Percentiles rank a stretch among this genome's conserved stretches.
Conservation (phyloP, 2,329 filamentous ascomycete species). For the Ceratocystis eucalypticola region DNA sequence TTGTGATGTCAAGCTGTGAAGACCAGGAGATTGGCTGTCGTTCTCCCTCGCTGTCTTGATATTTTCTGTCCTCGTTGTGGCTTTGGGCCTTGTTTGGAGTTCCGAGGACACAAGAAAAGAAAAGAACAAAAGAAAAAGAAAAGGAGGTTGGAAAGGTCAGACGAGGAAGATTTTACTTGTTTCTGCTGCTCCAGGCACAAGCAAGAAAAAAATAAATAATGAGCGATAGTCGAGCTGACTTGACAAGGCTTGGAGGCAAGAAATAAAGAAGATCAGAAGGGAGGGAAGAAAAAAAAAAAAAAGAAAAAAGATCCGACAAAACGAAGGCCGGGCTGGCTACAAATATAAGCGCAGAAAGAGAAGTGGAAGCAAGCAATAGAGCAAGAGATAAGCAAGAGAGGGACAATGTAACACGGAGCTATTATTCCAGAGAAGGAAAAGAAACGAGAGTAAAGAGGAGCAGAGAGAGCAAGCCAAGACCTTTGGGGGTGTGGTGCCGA, state of each 20-base stretch:
- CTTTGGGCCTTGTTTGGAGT: too few species aligned
- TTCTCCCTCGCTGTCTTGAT: too few species aligned
- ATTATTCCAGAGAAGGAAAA: slow-evolving; percentile 3
- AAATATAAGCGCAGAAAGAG: background rate
- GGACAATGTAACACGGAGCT: background rate
- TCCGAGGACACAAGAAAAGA: background rate
- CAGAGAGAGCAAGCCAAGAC: background rate
- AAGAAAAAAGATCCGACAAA: background rate
- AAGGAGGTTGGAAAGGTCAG: background rate
- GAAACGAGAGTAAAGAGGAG: slow-evolving; percentile 1
- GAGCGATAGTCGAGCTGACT: slow-evolving; percentile 1
- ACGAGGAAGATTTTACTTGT: background rate
- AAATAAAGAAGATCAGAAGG: background rate
- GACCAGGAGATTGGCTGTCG: too few species aligned
- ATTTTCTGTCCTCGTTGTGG: too few species aligned
- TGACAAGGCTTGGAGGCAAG: background rate
- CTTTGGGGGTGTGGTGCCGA: background rate
- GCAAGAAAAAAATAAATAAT: background rate
- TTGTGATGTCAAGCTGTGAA: background rate
- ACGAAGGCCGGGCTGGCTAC: background rate
- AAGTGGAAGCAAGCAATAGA: background rate
- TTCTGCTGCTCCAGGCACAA: slow-evolving; percentile 6
- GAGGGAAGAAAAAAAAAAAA: background rate
- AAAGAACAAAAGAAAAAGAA: background rate
- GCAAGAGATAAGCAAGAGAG: background rate